Evolutionary conservation across 345 rosid species (phyloP).

Genomic region (Toxicodendron radicans): DNA sequence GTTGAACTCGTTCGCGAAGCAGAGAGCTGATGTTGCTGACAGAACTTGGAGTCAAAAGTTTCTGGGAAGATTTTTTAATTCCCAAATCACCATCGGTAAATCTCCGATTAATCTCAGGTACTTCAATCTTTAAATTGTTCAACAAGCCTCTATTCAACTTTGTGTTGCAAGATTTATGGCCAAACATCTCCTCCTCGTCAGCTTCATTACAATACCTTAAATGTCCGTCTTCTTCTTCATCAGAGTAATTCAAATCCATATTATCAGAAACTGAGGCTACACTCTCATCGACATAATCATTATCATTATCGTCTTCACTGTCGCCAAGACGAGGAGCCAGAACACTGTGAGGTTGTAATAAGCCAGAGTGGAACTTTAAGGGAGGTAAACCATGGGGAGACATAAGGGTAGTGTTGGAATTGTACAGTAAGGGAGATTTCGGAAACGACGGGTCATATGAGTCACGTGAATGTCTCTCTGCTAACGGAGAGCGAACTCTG

Average conservation of each 20-base stretch:
- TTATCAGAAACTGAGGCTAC: constrained; percentile 57
- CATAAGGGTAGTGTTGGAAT: constrained; percentile 19
- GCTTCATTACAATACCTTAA: constrained; percentile 29
- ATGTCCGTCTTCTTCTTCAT: constrained; percentile 35
- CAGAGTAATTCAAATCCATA: constrained; percentile 40
- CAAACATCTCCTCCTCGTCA: constrained; percentile 43
- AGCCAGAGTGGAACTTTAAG: constrained; percentile 51
- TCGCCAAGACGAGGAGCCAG: constrained; percentile 34
- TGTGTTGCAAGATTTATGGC: constrained; percentile 18
- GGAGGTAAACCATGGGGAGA: constrained; percentile 62
- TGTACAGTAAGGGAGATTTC: constrained; percentile 45
- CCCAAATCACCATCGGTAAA: constrained; percentile 53
- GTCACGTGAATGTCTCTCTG: constrained; percentile 43
- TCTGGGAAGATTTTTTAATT: constrained; percentile 24
- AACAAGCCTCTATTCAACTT: constrained; percentile 60
- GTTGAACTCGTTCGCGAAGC: constrained; percentile 46
- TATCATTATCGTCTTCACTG: constrained; percentile 27
- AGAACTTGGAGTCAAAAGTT: constrained; percentile 40
- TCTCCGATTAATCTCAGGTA: constrained; percentile 56
- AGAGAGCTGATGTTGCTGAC: constrained; percentile 26
- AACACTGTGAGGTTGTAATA: constrained; percentile 45
- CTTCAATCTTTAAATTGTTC: constrained; percentile 63
- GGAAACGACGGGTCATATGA: constrained; percentile 26
- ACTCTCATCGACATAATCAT: constrained; percentile 40
- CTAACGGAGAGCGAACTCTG: constrained; percentile 62